phyloP scores from a whole-genome alignment of 2,329 filamentous ascomycete genomes.

The Pseudogymnoascus sp. region DNA sequence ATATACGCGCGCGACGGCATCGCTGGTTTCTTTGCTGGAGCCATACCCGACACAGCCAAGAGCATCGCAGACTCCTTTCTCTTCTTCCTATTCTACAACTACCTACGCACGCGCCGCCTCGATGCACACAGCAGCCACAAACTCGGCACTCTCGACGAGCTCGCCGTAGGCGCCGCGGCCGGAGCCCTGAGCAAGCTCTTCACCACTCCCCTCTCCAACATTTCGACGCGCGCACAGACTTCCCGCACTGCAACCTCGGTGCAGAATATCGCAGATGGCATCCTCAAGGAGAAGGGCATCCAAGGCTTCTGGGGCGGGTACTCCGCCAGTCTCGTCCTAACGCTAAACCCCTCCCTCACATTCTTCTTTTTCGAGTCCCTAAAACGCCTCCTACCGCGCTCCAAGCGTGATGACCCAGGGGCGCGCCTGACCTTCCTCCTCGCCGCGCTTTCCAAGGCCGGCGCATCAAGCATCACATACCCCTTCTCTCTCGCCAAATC shows the following conservation, averaged over 20 bases:
- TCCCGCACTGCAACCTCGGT: conserved; percentile 33
- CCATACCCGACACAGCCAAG: conserved; percentile 56
- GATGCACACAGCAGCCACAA: conserved; percentile 4
- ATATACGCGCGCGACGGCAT: conserved; percentile 66
- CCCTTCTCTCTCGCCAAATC: conserved; percentile 82
- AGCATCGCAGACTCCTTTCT: conserved; percentile 69
- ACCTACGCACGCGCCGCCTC: conserved; percentile 32
- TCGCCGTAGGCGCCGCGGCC: conserved; percentile 63
- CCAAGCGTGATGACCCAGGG: conserved; percentile 43
- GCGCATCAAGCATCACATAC: conserved; percentile 70
- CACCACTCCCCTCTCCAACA: conserved; percentile 73
- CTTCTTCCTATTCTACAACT: conserved; percentile 76
- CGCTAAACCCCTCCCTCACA: conserved; percentile 78
- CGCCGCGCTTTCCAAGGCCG: conserved; percentile 70
- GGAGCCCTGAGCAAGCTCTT: conserved; percentile 67
- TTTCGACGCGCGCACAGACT: conserved; percentile 76
- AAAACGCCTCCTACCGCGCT: conserved; percentile 49
- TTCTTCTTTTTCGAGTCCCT: conserved; percentile 73
- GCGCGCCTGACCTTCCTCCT: conserved; percentile 51
- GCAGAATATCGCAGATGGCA: conserved; percentile 52
- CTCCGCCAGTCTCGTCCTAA: conserved; percentile 68
- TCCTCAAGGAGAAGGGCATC: conserved; percentile 60
- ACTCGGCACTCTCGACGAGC: conserved; percentile 52
- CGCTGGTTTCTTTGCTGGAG: conserved; percentile 59
- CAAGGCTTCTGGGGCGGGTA: conserved; percentile 83